These are phyloP conservation scores for Cyclotella choctawhatcheeana DNA, from an alignment of 108 stramenopile species.

Conservation along the genomic window DNA sequence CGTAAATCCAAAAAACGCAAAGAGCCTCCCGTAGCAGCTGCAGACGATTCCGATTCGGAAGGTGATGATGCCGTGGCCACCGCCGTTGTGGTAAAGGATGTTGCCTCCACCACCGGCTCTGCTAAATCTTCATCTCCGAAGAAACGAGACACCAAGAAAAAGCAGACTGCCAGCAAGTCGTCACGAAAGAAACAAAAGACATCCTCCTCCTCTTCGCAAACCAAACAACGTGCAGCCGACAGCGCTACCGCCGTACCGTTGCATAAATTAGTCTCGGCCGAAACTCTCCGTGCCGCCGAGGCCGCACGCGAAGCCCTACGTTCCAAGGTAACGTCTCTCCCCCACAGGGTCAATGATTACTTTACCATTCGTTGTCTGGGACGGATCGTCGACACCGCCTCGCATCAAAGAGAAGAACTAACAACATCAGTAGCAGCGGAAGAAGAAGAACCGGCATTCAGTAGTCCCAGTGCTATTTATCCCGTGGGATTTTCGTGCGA, in stretches of 20 bases:
- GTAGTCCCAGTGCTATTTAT: slow-evolving; percentile 61
- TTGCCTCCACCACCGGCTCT: too few species aligned
- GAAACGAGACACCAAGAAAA: neutral
- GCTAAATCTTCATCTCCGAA: neutral
- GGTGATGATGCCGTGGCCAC: slow-evolving; percentile 20
- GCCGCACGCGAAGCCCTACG: slow-evolving; percentile 60
- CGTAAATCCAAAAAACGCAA: too few species aligned
- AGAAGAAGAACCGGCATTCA: slow-evolving; percentile 38
- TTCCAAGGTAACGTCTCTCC: slow-evolving; percentile 60
- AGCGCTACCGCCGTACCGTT: neutral
- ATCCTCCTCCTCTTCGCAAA: too few species aligned
- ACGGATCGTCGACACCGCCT: slow-evolving; percentile 32
- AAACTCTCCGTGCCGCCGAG: slow-evolving; percentile 53
- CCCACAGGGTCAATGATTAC: slow-evolving; percentile 54
- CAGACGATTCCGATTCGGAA: slow-evolving; percentile 7
- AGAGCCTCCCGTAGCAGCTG: slow-evolving; percentile 7
- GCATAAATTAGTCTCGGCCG: neutral
- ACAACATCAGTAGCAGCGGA: neutral
- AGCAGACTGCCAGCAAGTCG: too few species aligned
- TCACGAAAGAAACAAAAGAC: too few species aligned
- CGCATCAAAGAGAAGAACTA: neutral
- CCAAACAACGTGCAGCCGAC: slow-evolving; percentile 22
- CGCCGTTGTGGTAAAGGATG: slow-evolving; percentile 19
- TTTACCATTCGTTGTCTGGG: slow-evolving; percentile 77
- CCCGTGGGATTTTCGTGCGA: slow-evolving; percentile 88